Evolutionary conservation across 23 red algal species (phyloP).

Genomic region (Pyropia haitanensis): DNA sequence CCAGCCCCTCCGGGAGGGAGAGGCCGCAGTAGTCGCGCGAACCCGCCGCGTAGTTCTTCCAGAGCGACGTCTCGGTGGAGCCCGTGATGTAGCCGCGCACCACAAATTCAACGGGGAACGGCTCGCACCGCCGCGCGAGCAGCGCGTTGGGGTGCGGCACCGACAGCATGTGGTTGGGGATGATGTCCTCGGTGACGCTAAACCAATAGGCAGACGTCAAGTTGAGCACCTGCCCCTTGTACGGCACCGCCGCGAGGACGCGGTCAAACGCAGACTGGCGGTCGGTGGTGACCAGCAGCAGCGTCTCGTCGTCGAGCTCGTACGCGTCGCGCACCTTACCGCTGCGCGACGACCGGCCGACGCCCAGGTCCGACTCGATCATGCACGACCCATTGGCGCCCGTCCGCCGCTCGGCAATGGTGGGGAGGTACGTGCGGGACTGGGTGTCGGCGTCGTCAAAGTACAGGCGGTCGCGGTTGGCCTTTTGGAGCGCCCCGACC

Average conservation of each 20-base stretch:
- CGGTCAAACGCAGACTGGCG: slow-evolving; percentile 96
- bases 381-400: neutral
- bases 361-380: slow-evolving; percentile 5
- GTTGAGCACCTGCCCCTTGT: slow-evolving; percentile 96
- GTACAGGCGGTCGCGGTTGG: slow-evolving; percentile 84
- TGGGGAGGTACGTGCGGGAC: slow-evolving; percentile 35
- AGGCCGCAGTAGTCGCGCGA: slow-evolving; percentile 94
- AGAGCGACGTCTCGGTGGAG: slow-evolving; percentile 79
- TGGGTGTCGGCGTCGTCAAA: slow-evolving; percentile 76
- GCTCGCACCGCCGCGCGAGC: slow-evolving; percentile 66
- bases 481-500: slow-evolving; percentile 64
- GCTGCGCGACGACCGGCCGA: slow-evolving; percentile 29
- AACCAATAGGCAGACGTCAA: slow-evolving; percentile 91
- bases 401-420: slow-evolving; percentile 25
- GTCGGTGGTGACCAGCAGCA: slow-evolving; percentile 94
- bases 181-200: slow-evolving; percentile 62
- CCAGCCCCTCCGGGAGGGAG: slow-evolving; percentile 66
- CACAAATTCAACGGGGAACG: slow-evolving; percentile 98
- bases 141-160: slow-evolving; percentile 94
- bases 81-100: slow-evolving; percentile 98
- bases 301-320: slow-evolving; percentile 22
- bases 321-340: slow-evolving; percentile 98
- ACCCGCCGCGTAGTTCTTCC: slow-evolving; percentile 97
- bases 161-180: slow-evolving; percentile 84
- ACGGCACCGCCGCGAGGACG: slow-evolving; percentile 88